Percentiles rank a stretch among this genome's conserved stretches.
Conservation (phyloP, 768 basidiomycete genomes). For the Russula earlei region DNA sequence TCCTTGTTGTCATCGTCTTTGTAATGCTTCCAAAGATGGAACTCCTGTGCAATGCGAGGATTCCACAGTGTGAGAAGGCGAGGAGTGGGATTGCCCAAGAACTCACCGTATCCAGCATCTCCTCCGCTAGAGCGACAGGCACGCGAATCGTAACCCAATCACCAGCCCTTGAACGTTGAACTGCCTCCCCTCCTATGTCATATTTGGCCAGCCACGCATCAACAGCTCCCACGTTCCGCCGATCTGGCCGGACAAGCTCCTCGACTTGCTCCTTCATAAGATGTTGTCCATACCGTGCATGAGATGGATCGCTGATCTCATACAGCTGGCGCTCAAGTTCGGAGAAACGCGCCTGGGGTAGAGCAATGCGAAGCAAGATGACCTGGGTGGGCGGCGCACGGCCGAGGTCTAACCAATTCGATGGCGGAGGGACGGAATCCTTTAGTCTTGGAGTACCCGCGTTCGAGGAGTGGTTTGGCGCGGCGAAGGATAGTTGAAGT, state of each 20-base stretch:
- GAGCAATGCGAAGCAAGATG: constrained; percentile 38
- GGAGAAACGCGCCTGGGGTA: constrained; percentile 21
- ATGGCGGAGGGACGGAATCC: constrained; percentile 29
- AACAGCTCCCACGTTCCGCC: constrained; percentile 43
- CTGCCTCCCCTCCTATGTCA: constrained; percentile 33
- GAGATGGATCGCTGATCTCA: constrained; percentile 21
- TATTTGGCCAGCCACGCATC: constrained; percentile 52
- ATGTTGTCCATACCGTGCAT: constrained; percentile 28
- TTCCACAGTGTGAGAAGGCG: neutral
- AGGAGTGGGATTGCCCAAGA: neutral
- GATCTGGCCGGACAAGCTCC: constrained; percentile 47
- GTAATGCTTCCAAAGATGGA: constrained; percentile 50
- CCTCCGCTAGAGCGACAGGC: constrained; percentile 50
- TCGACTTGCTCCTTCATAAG: constrained; percentile 61
- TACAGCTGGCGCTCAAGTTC: constrained; percentile 21
- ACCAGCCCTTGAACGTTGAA: constrained; percentile 46
- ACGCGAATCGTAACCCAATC: constrained; percentile 61
- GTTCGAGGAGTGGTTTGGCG: neutral
- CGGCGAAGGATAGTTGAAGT: constrained; percentile 1
- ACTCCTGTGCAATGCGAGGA: constrained; percentile 37
- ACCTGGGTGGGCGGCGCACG: constrained; percentile 36
- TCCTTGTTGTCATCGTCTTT: constrained; percentile 34
- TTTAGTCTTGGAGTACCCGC: constrained; percentile 1
- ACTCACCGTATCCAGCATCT: constrained; percentile 61
- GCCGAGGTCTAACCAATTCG: constrained; percentile 38